A percentile compares a stretch with the other conserved stretches of the same genome.
phyloP scores from a whole-genome alignment of 177 flowering plant genomes.

The Telopea speciosissima region DNA sequence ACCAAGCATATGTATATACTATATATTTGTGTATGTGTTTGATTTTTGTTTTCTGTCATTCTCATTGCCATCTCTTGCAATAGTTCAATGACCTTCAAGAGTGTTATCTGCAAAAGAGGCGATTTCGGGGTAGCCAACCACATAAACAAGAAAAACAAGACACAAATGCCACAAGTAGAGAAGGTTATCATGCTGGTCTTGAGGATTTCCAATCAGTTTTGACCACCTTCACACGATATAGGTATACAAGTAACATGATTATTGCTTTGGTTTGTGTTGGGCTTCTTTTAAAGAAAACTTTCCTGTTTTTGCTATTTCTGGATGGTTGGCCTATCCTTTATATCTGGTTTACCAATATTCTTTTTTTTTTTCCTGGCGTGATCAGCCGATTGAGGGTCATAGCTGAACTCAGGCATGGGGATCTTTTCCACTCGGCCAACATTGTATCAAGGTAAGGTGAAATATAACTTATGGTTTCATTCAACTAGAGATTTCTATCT shows the following conservation, averaged over 20 bases:
- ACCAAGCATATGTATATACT: no score
- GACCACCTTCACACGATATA: conserved; percentile 79
- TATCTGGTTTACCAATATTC: not conserved
- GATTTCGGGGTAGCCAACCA: conserved; percentile 40
- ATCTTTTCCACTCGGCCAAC: conserved; percentile 87
- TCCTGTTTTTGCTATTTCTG: not conserved
- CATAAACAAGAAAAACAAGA: conserved; percentile 40
- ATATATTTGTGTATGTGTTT: no score
- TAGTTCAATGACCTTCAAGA: conserved; percentile 96
- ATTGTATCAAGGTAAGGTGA: conserved; percentile 83
- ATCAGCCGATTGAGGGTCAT: conserved; percentile 84
- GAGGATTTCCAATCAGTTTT: conserved; percentile 85
- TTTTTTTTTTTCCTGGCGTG: conserved; percentile 9
- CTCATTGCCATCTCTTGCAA: conserved; percentile 10
- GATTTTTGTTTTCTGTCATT: no score
- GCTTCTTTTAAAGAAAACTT: conserved; percentile 1
- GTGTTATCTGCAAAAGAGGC: conserved; percentile 86
- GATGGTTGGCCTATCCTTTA: not conserved
- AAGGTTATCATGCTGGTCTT: conserved; percentile 74
- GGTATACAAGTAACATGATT: conserved; percentile 31
- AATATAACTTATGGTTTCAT: not conserved
- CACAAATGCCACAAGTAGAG: conserved; percentile 38
- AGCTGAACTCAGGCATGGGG: conserved; percentile 87
- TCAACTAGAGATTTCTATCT: not conserved
- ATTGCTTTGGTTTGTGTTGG: not conserved